Percentiles rank a stretch among this genome's conserved stretches.
Evolutionary conservation across 768 basidiomycete genomes (phyloP).

Genomic region (Goffeauzyma gilvescens): DNA sequence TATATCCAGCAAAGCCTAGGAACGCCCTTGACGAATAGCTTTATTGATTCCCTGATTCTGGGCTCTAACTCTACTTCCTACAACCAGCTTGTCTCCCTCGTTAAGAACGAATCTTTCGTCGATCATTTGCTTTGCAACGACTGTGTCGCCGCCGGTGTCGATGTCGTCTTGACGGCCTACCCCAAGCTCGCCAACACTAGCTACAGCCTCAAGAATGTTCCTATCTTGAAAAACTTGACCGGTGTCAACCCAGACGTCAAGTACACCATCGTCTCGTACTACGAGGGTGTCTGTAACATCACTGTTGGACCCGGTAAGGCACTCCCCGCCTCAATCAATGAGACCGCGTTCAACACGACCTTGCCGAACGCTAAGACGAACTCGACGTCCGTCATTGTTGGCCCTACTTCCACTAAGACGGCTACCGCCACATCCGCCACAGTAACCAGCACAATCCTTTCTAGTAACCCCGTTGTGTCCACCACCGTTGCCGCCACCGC

Average conservation of each 20-base stretch:
- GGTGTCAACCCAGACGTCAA: conserved; percentile 15
- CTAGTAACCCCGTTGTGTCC: no score
- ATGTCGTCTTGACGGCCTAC: conserved; percentile 19
- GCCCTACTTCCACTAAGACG: no score
- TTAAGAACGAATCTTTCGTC: conserved; percentile 13
- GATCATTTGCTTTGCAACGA: conserved; percentile 19
- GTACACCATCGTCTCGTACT: conserved; percentile 9
- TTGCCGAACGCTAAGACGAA: conserved; percentile 13
- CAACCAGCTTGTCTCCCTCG: conserved; percentile 11
- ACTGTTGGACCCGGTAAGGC: conserved; percentile 17
- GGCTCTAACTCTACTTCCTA: conserved; percentile 20
- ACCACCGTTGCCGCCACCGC: no score
- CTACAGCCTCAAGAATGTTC: conserved; percentile 5
- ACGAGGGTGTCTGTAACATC: conserved; percentile 6
- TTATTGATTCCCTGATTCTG: conserved; percentile 15
- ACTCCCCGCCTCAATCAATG: conserved; percentile 21
- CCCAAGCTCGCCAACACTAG: conserved; percentile 15
- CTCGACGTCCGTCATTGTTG: conserved; percentile 10
- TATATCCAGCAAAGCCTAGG: conserved; percentile 23
- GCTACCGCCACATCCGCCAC: no score
- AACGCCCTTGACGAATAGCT: conserved; percentile 19
- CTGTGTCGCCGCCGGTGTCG: conserved; percentile 25
- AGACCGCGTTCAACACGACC: conserved; percentile 23
- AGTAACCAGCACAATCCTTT: no score
- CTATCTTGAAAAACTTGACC: conserved; percentile 3